Base-by-base conservation (phyloP, 805 yeast genomes). In the Wickerhamiella dianesei region DNA sequence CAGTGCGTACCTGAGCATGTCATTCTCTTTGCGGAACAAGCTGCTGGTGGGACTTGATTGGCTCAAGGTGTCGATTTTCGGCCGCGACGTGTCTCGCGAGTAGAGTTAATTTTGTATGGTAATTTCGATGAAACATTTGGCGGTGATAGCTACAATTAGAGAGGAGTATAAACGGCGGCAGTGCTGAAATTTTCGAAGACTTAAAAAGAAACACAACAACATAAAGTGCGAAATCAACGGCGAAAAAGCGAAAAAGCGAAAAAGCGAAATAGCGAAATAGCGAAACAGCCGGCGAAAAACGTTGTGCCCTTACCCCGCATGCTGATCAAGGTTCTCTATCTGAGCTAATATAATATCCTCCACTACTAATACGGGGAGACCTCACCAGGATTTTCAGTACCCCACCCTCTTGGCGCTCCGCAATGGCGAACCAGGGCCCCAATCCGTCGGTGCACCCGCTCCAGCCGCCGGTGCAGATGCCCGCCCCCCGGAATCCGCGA, bases 51-150 rank as follows among this genome's bases (percentile, higher is more conserved):
- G 78, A 54, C 66, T 84, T 53, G 97, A 89, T 65, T 88, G 97
- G 97, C 61, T 78, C 52, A 88, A 87, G 73, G 81, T 84, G 52
- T 74, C 79, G 54, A 69, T 86, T 63, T 84, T 89, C 59, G 97
- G 97, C 51, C 83, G 97, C 71, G 96, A 88, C 66, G 81, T 85
- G 58, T 83, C 94, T 55, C 80, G 89, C 65, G 95, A 83, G 68
- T 81, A 76, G 32, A 25, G 9, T 25, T 6, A 6, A 6, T 25
- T 25, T 25, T 12, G 32, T 25, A 25, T 6, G 6, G 32, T 25
- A 25, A 25, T 25, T 25, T 25, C 12, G 37, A 25, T 18, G 21
- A 21, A n/a, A 20, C 35, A 5, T 4, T 9, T 37, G n/a, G 41
- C 41, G 41, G 4, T 37, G 21, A 17, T 37, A 14, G 41, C 21